Base-by-base conservation (phyloP, 139 green algal species). In the Volvox africanus region DNA sequence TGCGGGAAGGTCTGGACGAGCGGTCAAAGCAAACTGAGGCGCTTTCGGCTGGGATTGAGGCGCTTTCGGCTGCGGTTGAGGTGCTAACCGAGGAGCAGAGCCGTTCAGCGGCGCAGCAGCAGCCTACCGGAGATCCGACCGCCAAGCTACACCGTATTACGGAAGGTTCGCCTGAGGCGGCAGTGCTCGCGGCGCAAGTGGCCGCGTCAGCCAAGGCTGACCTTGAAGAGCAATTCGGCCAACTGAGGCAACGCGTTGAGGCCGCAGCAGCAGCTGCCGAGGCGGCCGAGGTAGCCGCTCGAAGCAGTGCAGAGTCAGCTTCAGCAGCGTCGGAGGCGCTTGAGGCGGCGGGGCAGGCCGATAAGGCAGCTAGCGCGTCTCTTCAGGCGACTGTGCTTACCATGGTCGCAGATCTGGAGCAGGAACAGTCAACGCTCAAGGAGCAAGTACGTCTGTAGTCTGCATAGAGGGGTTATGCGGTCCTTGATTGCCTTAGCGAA, bases 361-460 rank as follows among this genome's bases (percentile, higher is more conserved):
- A 37, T 36, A 37, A 67, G 55, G 44, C 18, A 32, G 20, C 22
- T 18, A 28, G 19, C 21, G n/a, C 62, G 11, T 0, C 30, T 6
- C 65, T 88, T 35, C 21, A 88, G 65, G 65, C 79, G 36, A 80
- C 22, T 16, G 69, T 89, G 17, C 37, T 84, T 1, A 50, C 86
- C 32, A 77, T 85, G 87, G 76, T 86, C 24, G 87, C 61, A 24
- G 76, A 28, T 26, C 19, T 91, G 55, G 76, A 91, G 76, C 24
- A 86, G 24, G 75, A 86, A 19, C 71, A 77, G 76, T 33, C 33
- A 0, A 62, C 22, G 11, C 61, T 91, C 21, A 86, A 79, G 61
- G 1, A 86, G 28, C 87, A 91, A 75, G 87, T 91, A 73, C 65
- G 11, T 73, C 24, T 28, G 65, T 55, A 9, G 44, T 55, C 44